Percentiles rank a stretch among this genome's conserved stretches.
phyloP scores from a whole-genome alignment of 1,284 basidiomycete species.

The Albatrellus sp. region DNA sequence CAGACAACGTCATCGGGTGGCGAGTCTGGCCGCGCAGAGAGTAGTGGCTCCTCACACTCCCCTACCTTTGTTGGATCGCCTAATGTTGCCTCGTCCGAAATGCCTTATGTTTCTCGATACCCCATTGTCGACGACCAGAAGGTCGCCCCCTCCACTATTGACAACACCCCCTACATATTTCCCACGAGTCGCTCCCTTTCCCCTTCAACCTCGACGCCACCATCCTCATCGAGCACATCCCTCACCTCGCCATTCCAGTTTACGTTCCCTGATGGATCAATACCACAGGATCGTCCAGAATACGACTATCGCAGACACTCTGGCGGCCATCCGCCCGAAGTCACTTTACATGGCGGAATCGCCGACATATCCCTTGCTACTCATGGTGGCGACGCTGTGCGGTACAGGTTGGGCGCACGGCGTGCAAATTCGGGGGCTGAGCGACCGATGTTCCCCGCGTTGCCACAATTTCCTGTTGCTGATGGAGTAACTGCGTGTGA shows the following conservation, averaged over 20 bases:
- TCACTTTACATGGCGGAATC: conserved; percentile 58
- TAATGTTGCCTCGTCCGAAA: conserved; percentile 39
- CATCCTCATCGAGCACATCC: conserved; percentile 50
- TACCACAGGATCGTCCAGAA: conserved; percentile 43
- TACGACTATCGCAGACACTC: conserved; percentile 53
- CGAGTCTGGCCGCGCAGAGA: conserved; percentile 29
- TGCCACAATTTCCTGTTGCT: conserved; percentile 36
- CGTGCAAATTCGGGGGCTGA: conserved; percentile 38
- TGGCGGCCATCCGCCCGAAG: conserved; percentile 33
- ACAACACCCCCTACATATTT: conserved; percentile 47
- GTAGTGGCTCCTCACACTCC: conserved; percentile 37
- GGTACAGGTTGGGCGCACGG: conserved; percentile 41
- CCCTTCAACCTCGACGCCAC: conserved; percentile 49
- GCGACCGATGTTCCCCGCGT: conserved; percentile 33
- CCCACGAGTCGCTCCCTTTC: conserved; percentile 60
- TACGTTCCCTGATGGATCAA: conserved; percentile 34
- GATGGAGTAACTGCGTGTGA: conserved; percentile 33
- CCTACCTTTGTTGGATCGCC: conserved; percentile 46
- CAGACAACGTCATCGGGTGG: conserved; percentile 31
- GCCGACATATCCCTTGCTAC: conserved; percentile 51
- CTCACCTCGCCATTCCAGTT: conserved; percentile 56
- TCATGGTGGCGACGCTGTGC: conserved; percentile 37
- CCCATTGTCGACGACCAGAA: conserved; percentile 48
- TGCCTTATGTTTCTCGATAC: conserved; percentile 40
- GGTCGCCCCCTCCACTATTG: conserved; percentile 39